Percentiles rank a stretch among this genome's conserved stretches.
Conservation (phyloP, 345 rosid species). For the Aquilaria malaccensis region DNA sequence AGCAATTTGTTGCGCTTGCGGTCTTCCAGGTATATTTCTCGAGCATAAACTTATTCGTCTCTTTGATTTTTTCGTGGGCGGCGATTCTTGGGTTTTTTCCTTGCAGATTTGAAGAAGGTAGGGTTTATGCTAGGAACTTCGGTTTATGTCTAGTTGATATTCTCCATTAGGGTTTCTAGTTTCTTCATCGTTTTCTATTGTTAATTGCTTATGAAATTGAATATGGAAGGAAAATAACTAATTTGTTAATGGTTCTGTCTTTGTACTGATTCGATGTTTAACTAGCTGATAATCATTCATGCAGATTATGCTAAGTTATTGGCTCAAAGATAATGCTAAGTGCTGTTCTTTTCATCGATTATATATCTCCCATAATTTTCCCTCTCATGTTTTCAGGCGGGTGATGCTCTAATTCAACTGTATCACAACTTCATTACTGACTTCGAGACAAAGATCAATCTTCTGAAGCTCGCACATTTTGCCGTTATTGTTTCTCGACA, state of each 20-base stretch:
- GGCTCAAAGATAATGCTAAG: no score
- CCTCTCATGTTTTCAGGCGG: slow-evolving; percentile 46
- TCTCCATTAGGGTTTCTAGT: background rate
- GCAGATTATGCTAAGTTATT: no score
- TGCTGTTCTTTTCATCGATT: no score
- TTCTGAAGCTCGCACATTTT: slow-evolving; percentile 94
- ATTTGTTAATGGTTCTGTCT: no score
- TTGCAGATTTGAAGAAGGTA: slow-evolving; percentile 8
- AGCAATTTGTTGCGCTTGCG: slow-evolving; percentile 85
- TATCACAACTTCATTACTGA: slow-evolving; percentile 92
- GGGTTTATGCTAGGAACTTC: slow-evolving; percentile 11
- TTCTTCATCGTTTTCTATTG: background rate
- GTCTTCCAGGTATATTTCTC: slow-evolving; percentile 55
- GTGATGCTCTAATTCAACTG: slow-evolving; percentile 84
- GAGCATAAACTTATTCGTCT: background rate
- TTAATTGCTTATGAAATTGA: no score
- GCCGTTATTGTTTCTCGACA: slow-evolving; percentile 88
- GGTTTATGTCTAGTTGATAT: background rate
- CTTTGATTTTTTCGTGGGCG: background rate
- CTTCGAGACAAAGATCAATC: slow-evolving; percentile 98
- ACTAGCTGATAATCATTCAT: no score
- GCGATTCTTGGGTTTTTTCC: background rate
- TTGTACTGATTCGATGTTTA: no score
- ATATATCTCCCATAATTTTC: no score
- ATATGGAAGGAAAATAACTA: no score